Evolutionary conservation across 306 rosid genomes (phyloP).

Genomic region (Cyamopsis tetragonoloba): DNA sequence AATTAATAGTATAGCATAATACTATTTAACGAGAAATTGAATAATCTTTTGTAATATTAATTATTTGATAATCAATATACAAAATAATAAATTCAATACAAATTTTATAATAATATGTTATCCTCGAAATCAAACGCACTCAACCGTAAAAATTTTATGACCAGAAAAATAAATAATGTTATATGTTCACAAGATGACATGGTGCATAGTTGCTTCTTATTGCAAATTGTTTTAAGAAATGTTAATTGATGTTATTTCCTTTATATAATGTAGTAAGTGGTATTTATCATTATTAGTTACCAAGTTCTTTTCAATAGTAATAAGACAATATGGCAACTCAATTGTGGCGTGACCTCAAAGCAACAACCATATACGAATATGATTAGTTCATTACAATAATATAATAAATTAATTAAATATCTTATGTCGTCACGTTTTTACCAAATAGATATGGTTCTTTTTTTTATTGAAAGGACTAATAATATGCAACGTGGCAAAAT

Average conservation of each 20-base stretch:
- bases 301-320: conserved; percentile 13
- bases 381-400: too few relatives aligned
- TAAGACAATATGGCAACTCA: conserved; percentile 14
- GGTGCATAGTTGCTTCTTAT: neutral
- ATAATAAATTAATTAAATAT: neutral
- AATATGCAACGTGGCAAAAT: neutral
- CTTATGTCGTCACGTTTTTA: neutral
- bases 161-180: neutral
- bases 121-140: too few relatives aligned
- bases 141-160: neutral
- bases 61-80: too few relatives aligned
- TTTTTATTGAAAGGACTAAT: neutral
- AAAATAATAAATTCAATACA: too few relatives aligned
- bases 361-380: neutral
- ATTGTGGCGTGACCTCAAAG: conserved; percentile 11
- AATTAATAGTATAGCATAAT: too few relatives aligned
- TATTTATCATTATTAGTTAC: conserved; percentile 6
- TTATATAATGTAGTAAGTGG: neutral
- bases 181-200: neutral
- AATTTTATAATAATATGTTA: too few relatives aligned
- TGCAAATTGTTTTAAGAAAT: neutral
- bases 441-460: neutral
- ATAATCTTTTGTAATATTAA: too few relatives aligned
- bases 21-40: too few relatives aligned
- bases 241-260: neutral